phyloP scores from a whole-genome alignment of 1,284 basidiomycete genomes.

The Xanthoconium separans region DNA sequence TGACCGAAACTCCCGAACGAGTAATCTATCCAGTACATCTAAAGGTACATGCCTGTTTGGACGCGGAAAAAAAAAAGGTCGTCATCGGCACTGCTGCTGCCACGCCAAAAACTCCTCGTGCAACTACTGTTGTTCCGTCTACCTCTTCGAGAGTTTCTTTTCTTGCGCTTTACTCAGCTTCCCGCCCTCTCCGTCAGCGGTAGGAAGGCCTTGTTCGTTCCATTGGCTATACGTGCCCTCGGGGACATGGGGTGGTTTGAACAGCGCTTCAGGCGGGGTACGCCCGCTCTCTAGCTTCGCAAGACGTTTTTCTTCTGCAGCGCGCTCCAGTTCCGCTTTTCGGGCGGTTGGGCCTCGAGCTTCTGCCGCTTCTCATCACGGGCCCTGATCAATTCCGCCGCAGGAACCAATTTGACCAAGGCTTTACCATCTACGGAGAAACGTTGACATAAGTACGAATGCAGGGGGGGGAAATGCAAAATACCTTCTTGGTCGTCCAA shows the following conservation, averaged over 20 bases:
- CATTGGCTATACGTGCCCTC: constrained; percentile 74
- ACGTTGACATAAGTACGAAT: background rate
- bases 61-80: background rate
- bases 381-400: constrained; percentile 78
- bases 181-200: constrained; percentile 80
- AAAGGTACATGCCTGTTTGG: background rate
- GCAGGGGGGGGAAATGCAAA: background rate
- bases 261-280: constrained; percentile 74
- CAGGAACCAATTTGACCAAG: constrained; percentile 89
- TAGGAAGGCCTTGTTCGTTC: constrained; percentile 85
- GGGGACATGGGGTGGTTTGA: constrained; percentile 77
- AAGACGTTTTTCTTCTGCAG: constrained; percentile 75
- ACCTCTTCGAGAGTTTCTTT: constrained; percentile 85
- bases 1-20: background rate
- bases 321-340: constrained; percentile 74
- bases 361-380: constrained; percentile 88
- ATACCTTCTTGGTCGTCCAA: constrained; percentile 94
- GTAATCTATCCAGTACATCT: background rate
- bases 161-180: constrained; percentile 81
- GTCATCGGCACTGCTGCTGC: constrained; percentile 41
- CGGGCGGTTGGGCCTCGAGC: constrained; percentile 78
- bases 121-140: constrained; percentile 72
- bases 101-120: constrained; percentile 76
- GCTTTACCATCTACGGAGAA: constrained; percentile 77
- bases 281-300: constrained; percentile 87